Base-by-base conservation (phyloP, 108 stramenopile species). In the Craspedostauros australis region DNA sequence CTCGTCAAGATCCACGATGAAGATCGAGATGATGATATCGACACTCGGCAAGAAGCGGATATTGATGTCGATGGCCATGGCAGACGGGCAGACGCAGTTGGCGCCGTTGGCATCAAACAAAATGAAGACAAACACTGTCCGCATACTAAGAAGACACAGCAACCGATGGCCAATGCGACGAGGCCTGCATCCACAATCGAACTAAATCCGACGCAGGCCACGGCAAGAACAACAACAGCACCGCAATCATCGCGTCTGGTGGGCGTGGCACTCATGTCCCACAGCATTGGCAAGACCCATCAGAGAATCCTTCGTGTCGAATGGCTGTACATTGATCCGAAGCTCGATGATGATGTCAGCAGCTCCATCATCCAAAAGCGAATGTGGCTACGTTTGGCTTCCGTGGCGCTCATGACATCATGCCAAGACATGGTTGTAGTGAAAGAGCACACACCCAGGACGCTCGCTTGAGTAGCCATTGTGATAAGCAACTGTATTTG, bases 291-390 rank as follows among this genome's bases (percentile, higher is more conserved):
- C 0, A 38, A 57, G n/a, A n/a, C n/a, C n/a, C n/a, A n/a, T n/a
- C n/a, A n/a, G 26, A 54, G 64, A 0, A 25, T 60, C 3, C 42
- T 70, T 5, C 46, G 51, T 21, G 50, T 76, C 24, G 60, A 70
- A 43, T 76, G 75, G 75, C 57, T 66, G 41, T n/a, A 60, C 22
- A 32, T 76, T 25, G 47, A 76, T 25, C 29, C 55, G 1, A 21
- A 12, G 2, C 2, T 63, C 1, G n/a, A 36, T 5, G 11, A 41
- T 5, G 29, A 23, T 16, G 27, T 16, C n/a, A 0, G 32, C 36
- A 8, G 2, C 15, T 23, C 49, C 29, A 14, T 51, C 28, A 45
- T 75, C 9, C 28, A 47, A 32, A 61, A 64, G 49, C 48, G 61
- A 14, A 42, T 66, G 14, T 68, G 66, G 66, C 30, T 75, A 12